phyloP scores from a whole-genome alignment of 2,329 filamentous ascomycete species.

The Acarospora socialis region DNA sequence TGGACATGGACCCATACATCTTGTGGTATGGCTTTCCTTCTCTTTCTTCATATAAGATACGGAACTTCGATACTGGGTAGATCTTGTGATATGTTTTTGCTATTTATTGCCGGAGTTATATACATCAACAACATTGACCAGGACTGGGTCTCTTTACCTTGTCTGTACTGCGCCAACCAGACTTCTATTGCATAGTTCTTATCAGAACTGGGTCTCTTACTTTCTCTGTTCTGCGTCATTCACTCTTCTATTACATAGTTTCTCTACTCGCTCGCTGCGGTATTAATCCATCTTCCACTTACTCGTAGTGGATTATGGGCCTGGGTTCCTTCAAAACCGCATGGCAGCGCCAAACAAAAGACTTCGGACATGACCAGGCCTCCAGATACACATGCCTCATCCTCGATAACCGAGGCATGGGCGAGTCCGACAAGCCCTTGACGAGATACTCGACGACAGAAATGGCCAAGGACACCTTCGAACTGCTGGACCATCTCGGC shows the following conservation, averaged over 20 bases:
- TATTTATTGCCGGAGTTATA: no score
- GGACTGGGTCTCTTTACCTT: no score
- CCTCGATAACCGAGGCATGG: slow-evolving; percentile 76
- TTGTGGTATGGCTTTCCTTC: slow-evolving; percentile 46
- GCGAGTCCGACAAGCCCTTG: slow-evolving; percentile 62
- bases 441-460: slow-evolving; percentile 66
- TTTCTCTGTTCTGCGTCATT: slow-evolving; percentile 6
- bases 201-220: no score
- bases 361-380: slow-evolving; percentile 60
- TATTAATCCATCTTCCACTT: slow-evolving; percentile 4
- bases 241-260: slow-evolving; percentile 3
- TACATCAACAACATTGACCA: no score
- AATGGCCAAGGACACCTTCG: slow-evolving; percentile 67
- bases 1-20: slow-evolving; percentile 54
- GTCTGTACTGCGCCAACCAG: no score
- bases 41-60: slow-evolving; percentile 10
- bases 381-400: slow-evolving; percentile 59
- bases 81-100: no score
- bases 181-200: background rate
- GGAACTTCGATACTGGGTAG: no score
- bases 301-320: slow-evolving; percentile 60
- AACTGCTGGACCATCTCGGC: slow-evolving; percentile 53
- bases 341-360: slow-evolving; percentile 72
- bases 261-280: background rate
- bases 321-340: slow-evolving; percentile 52